phyloP scores from a whole-genome alignment of 108 stramenopile species.

The Cyclotella sp. region DNA sequence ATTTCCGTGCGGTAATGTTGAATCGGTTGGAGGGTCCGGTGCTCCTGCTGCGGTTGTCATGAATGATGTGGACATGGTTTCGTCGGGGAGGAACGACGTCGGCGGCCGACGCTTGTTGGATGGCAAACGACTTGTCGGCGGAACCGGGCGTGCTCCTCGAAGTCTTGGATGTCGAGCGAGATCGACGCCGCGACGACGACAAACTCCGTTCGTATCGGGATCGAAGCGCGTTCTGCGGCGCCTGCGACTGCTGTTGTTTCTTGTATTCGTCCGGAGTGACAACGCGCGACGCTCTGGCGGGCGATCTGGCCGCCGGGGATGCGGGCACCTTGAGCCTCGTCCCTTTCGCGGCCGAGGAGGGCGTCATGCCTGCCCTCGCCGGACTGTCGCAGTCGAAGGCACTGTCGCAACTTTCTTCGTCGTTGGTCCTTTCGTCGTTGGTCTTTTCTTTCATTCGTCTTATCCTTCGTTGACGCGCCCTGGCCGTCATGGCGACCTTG shows the following conservation, averaged over 20 bases:
- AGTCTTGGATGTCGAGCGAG: too few species aligned
- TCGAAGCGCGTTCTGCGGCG: background rate
- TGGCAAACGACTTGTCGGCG: too few species aligned
- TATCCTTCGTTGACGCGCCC: slow-evolving; percentile 37
- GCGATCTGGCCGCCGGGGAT: background rate
- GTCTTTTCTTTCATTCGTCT: slow-evolving; percentile 31
- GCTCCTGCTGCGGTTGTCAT: too few species aligned
- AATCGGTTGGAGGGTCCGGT: background rate
- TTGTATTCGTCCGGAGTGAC: background rate
- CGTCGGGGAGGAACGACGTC: too few species aligned
- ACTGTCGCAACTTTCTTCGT: background rate
- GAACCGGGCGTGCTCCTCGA: too few species aligned
- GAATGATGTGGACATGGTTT: too few species aligned
- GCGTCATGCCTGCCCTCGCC: background rate
- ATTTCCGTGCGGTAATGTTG: background rate
- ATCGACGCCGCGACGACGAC: background rate
- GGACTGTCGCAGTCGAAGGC: background rate
- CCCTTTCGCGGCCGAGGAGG: background rate
- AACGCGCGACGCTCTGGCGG: background rate
- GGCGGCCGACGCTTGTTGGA: too few species aligned
- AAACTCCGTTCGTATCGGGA: slow-evolving; percentile 2
- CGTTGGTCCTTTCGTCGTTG: background rate
- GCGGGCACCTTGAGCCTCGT: background rate
- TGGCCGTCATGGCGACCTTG: slow-evolving; percentile 36
- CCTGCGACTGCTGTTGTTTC: background rate